Evolutionary conservation across 192 early-diverging fungal species (phyloP).

Genomic region (Coemansia furcata): DNA sequence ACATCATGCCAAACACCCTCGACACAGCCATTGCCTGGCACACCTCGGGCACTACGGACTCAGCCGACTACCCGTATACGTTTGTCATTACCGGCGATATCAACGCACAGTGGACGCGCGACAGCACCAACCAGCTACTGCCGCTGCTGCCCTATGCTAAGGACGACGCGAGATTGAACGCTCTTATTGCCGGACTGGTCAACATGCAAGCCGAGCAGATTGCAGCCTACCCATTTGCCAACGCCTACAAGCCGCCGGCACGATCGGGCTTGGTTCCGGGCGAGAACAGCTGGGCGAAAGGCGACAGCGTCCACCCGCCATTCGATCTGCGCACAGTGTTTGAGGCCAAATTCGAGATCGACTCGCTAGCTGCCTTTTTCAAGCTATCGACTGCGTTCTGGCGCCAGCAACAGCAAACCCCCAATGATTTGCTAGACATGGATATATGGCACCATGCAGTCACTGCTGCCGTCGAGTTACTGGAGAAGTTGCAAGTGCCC

Average conservation of each 20-base stretch:
- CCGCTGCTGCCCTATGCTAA: conserved; percentile 49
- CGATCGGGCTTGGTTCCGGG: conserved; percentile 24
- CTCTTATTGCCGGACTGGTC: conserved; percentile 52
- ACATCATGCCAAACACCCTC: conserved; percentile 10
- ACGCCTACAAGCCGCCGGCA: conserved; percentile 57
- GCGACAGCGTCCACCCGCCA: conserved; percentile 48
- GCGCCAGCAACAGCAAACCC: neutral
- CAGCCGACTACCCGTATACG: conserved; percentile 33
- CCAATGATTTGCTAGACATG: conserved; percentile 16
- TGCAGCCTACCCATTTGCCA: conserved; percentile 51
- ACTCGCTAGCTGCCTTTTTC: conserved; percentile 60
- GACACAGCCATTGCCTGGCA: conserved; percentile 63
- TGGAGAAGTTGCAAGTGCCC: conserved; percentile 46
- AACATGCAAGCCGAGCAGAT: conserved; percentile 54
- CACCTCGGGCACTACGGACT: neutral
- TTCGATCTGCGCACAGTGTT: conserved; percentile 10
- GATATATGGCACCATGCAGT: conserved; percentile 55
- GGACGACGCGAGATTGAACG: conserved; percentile 26
- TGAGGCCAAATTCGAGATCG: conserved; percentile 45
- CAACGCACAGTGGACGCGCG: conserved; percentile 68
- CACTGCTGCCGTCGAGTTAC: conserved; percentile 18
- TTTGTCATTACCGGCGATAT: conserved; percentile 71
- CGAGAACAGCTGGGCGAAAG: conserved; percentile 20
- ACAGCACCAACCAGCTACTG: conserved; percentile 62
- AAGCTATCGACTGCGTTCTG: conserved; percentile 55